These are phyloP conservation scores for Hamamelis virginiana DNA, from an alignment of 164 flowering plant species.

Conservation along the genomic window DNA sequence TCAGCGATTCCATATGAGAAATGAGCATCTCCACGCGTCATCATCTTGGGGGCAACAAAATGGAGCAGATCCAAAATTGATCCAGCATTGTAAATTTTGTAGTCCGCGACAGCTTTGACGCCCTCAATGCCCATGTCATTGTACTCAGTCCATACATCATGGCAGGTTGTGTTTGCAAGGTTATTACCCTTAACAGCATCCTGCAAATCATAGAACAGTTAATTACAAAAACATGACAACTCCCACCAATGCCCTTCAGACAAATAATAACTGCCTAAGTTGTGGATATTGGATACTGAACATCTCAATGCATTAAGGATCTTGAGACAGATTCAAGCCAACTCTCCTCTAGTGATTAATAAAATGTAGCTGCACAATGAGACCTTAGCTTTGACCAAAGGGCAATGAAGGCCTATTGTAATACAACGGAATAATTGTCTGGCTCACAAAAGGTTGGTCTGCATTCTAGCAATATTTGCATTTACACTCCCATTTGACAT, in stretches of 20 bases:
- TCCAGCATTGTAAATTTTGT: slow-evolving; percentile 75
- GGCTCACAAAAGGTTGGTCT: no score
- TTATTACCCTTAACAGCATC: slow-evolving; percentile 63
- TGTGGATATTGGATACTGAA: no score
- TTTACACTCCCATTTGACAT: no score
- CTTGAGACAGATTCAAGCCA: background rate
- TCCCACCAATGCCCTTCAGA: slow-evolving; percentile 1
- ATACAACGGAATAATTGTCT: no score
- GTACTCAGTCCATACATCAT: slow-evolving; percentile 88
- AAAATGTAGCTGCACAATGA: background rate
- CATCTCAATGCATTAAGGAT: background rate
- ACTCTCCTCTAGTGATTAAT: background rate
- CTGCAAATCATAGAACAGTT: slow-evolving; percentile 8
- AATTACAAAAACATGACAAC: background rate
- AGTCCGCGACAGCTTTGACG: slow-evolving; percentile 67
- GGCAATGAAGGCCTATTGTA: background rate
- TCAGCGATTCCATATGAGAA: slow-evolving; percentile 89
- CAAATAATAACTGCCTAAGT: background rate
- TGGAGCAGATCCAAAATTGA: slow-evolving; percentile 61
- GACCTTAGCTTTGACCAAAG: background rate
- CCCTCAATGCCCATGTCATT: slow-evolving; percentile 77
- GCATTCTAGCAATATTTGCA: no score
- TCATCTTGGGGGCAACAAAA: slow-evolving; percentile 88
- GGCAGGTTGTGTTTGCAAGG: slow-evolving; percentile 47
- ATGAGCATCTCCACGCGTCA: slow-evolving; percentile 78